phyloP scores from a whole-genome alignment of 2,329 filamentous ascomycete genomes.

The Thielaviopsis ethacetica region DNA sequence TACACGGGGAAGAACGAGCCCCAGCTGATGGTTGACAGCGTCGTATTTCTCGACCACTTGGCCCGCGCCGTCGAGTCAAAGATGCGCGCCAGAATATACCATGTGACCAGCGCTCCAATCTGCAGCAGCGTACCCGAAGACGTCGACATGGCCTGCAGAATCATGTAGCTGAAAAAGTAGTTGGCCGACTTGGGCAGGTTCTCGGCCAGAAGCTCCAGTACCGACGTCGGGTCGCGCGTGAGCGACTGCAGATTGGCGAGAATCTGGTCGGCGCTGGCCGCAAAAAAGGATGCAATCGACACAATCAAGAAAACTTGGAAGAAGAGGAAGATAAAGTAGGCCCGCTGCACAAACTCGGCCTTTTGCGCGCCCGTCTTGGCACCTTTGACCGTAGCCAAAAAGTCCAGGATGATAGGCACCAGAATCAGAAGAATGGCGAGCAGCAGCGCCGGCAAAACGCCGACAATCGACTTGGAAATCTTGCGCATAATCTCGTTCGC shows the following conservation, averaged over 20 bases:
- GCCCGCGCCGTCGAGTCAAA: constrained; percentile 65
- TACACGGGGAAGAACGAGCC: constrained; percentile 91
- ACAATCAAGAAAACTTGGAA: constrained; percentile 90
- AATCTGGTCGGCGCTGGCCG: constrained; percentile 46
- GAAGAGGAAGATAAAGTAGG: constrained; percentile 89
- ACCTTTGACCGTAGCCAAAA: constrained; percentile 59
- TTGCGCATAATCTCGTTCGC: constrained; percentile 42
- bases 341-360: constrained; percentile 72
- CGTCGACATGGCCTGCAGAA: constrained; percentile 79
- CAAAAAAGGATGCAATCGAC: constrained; percentile 61
- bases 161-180: constrained; percentile 98
- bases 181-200: constrained; percentile 79
- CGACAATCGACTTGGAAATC: constrained; percentile 50
- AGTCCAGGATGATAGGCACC: constrained; percentile 61
- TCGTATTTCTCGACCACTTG: constrained; percentile 77
- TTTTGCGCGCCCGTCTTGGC: constrained; percentile 67
- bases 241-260: constrained; percentile 31
- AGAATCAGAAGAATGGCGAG: constrained; percentile 65
- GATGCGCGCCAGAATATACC: constrained; percentile 67
- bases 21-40: constrained; percentile 66
- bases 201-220: constrained; percentile 55
- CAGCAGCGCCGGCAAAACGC: constrained; percentile 68
- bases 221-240: constrained; percentile 37
- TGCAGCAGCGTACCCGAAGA: constrained; percentile 82
- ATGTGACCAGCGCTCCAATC: constrained; percentile 58